Evolutionary conservation across 257 asterid genomes (phyloP).

Genomic region (Oldenlandia corymbosa): DNA sequence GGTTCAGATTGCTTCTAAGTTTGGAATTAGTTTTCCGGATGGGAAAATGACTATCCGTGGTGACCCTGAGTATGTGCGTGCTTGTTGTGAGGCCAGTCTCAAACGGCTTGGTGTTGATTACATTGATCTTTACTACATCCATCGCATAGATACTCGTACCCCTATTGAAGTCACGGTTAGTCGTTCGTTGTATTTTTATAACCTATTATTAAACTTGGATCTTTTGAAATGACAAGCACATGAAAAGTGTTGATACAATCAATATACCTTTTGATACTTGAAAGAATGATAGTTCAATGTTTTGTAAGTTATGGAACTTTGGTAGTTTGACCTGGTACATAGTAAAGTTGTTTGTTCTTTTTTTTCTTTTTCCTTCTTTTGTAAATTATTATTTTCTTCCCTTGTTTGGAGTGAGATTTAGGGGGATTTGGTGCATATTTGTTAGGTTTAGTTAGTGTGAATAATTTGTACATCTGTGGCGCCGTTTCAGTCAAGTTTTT

Average conservation of each 20-base stretch:
- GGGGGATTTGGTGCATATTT: too few species aligned
- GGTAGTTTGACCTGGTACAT: too few species aligned
- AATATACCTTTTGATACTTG: too few species aligned
- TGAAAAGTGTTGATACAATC: too few species aligned
- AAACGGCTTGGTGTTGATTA: constrained; percentile 26
- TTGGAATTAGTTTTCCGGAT: constrained; percentile 3
- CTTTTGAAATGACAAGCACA: too few species aligned
- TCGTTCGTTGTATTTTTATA: background rate
- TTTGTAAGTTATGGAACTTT: too few species aligned
- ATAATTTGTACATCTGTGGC: background rate
- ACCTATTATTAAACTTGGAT: background rate
- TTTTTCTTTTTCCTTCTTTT: too few species aligned
- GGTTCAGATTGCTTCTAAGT: constrained; percentile 31
- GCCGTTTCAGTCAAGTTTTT: background rate
- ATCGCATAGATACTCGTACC: constrained; percentile 30
- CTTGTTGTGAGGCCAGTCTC: constrained; percentile 36
- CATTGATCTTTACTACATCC: constrained; percentile 35
- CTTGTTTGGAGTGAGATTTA: too few species aligned
- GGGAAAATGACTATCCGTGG: constrained; percentile 25
- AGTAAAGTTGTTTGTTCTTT: too few species aligned
- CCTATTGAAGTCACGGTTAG: constrained; percentile 48
- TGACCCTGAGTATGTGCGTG: constrained; percentile 34
- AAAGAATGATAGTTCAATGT: too few species aligned
- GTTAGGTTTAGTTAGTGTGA: too few species aligned
- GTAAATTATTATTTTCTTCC: too few species aligned